These are phyloP conservation scores for Sporothrix pseudoabietina DNA, from an alignment of 2,329 filamentous ascomycete species.

Conservation along the genomic window DNA sequence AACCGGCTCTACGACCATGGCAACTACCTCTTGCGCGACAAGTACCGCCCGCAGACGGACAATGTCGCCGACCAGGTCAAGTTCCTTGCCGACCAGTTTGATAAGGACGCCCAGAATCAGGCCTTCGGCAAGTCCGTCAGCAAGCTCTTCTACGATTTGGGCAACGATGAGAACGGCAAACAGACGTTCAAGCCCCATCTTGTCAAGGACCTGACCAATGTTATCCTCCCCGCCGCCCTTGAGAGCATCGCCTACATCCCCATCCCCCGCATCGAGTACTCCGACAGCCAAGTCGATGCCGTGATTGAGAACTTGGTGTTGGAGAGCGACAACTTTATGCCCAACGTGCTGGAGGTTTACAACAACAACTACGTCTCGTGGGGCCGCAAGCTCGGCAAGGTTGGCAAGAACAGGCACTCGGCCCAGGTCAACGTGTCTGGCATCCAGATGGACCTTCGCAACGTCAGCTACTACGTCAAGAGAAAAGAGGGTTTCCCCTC, in stretches of 20 bases:
- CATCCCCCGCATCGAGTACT: constrained; percentile 90
- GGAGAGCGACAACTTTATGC: constrained; percentile 95
- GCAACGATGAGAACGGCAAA: constrained; percentile 82
- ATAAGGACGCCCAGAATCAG: constrained; percentile 83
- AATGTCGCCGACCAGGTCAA: constrained; percentile 86
- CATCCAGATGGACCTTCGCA: constrained; percentile 86
- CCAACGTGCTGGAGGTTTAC: constrained; percentile 84
- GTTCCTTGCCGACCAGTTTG: constrained; percentile 86
- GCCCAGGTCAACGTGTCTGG: constrained; percentile 84
- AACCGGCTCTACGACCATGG: constrained; percentile 82
- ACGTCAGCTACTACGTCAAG: constrained; percentile 93
- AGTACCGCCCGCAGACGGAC: constrained; percentile 84
- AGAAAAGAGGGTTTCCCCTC: constrained; percentile 91
- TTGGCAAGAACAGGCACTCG: constrained; percentile 75
- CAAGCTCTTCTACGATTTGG: constrained; percentile 86
- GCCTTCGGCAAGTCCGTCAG: constrained; percentile 73
- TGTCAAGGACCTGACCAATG: constrained; percentile 81
- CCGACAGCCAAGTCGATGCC: constrained; percentile 79
- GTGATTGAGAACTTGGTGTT: constrained; percentile 93
- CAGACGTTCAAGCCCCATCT: constrained; percentile 89
- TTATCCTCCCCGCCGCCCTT: constrained; percentile 81
- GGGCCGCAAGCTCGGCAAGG: constrained; percentile 90
- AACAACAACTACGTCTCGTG: constrained; percentile 95
- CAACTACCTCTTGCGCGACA: constrained; percentile 81
- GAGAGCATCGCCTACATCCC: constrained; percentile 88